A percentile compares a stretch with the other conserved stretches of the same genome.
Evolutionary conservation across 2,329 filamentous ascomycete species (phyloP).

Genomic region (Macrophomina phaseolina): DNA sequence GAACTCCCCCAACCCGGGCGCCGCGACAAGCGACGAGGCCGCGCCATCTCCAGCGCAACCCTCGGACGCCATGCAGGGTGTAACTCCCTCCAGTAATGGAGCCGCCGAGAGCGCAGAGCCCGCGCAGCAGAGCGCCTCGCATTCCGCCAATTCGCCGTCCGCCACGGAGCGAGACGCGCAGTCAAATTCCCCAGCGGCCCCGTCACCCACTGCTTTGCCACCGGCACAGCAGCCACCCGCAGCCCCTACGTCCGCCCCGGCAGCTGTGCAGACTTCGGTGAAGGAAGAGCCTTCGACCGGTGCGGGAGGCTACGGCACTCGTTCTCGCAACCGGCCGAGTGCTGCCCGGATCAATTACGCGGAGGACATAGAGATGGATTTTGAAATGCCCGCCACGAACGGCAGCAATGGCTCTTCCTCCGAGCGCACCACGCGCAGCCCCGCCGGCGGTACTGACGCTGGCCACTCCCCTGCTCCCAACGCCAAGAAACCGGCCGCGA

Average conservation of each 20-base stretch:
- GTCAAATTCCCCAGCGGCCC: constrained; percentile 30
- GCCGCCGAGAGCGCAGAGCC: constrained; percentile 8
- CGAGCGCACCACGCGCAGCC: constrained; percentile 44
- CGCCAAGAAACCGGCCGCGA: constrained; percentile 46
- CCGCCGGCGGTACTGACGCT: constrained; percentile 38
- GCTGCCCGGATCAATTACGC: constrained; percentile 89
- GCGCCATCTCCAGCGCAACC: constrained; percentile 36
- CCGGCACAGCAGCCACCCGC: constrained; percentile 39
- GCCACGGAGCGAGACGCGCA: constrained; percentile 26
- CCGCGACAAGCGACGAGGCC: constrained; percentile 38
- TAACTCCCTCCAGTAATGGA: constrained; percentile 37
- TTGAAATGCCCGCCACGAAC: constrained; percentile 69
- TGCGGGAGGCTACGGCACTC: constrained; percentile 82
- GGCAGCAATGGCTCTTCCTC: constrained; percentile 63
- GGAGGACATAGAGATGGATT: constrained; percentile 91
- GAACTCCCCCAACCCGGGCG: constrained; percentile 38
- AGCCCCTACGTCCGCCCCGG: constrained; percentile 35
- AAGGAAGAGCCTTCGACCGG: constrained; percentile 37
- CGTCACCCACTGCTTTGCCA: constrained; percentile 34
- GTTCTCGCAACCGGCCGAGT: constrained; percentile 86
- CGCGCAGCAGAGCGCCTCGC: constrained; percentile 42
- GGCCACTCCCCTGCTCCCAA: constrained; percentile 37
- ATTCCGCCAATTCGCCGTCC: constrained; percentile 42
- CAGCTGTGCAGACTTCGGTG: constrained; percentile 39
- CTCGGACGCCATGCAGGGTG: constrained; percentile 32